Conservation (phyloP, 176 grass and related monocot genomes). For the Oropetium thomaeum region DNA sequence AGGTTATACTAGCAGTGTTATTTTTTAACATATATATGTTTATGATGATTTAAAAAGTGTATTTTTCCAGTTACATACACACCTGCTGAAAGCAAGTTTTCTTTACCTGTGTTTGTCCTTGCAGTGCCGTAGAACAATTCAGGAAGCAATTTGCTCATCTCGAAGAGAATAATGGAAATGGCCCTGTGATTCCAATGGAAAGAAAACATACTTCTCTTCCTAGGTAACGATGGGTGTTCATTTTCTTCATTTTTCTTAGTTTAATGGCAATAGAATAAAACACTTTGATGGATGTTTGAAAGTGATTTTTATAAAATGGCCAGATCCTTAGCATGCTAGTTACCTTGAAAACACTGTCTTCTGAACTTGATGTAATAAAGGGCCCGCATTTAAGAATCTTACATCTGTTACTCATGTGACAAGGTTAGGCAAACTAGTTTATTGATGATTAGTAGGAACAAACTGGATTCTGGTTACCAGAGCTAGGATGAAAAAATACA, state of each 20-base stretch:
- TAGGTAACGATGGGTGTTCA: conserved; percentile 53
- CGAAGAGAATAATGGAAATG: conserved; percentile 83
- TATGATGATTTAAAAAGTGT: conserved; percentile 4
- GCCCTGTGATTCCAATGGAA: conserved; percentile 62
- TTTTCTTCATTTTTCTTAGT: neutral
- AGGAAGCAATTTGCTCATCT: conserved; percentile 92
- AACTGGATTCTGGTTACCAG: neutral
- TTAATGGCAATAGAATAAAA: conserved; percentile 7
- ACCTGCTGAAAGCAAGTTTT: conserved; percentile 1
- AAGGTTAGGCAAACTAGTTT: neutral
- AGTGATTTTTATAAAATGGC: neutral
- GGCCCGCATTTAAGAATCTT: neutral
- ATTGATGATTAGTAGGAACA: neutral
- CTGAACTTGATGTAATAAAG: neutral
- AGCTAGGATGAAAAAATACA: conserved; percentile 15
- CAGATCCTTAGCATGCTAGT: neutral
- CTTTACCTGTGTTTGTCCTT: conserved; percentile 30
- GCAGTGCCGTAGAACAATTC: conserved; percentile 94
- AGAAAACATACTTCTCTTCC: conserved; percentile 95
- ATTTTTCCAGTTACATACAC: neutral
- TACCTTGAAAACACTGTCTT: neutral
- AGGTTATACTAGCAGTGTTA: conserved; percentile 53
- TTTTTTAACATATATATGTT: conserved; percentile 26
- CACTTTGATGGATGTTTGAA: neutral
- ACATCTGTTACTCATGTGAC: neutral